Percentiles rank a stretch among this genome's conserved stretches.
Evolutionary conservation across 768 basidiomycete species (phyloP).

Genomic region (Lentinula sp.): DNA sequence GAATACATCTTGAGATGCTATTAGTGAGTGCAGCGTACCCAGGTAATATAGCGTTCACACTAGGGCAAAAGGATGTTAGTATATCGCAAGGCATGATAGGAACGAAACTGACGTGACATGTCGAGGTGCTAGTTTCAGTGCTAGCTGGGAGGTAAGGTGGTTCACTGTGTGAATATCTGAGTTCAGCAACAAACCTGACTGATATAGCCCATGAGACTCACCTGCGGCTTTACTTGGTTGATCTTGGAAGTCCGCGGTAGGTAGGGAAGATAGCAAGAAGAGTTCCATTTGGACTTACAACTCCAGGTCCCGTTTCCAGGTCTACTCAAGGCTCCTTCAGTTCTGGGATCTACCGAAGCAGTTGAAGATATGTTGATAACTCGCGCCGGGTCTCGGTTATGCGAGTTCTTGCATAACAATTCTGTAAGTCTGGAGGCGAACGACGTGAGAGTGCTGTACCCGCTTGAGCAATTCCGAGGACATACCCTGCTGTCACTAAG

Average conservation of each 20-base stretch:
- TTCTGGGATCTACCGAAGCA: constrained; percentile 46
- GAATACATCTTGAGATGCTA: background rate
- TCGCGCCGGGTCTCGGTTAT: constrained; percentile 57
- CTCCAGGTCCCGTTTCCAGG: constrained; percentile 68
- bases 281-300: constrained; percentile 45
- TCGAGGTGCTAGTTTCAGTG: constrained; percentile 52
- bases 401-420: constrained; percentile 60
- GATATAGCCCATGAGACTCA: constrained; percentile 15
- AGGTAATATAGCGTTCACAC: constrained; percentile 80
- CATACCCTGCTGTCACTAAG: constrained; percentile 40
- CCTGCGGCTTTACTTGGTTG: constrained; percentile 81
- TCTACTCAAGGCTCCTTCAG: constrained; percentile 45
- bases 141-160: constrained; percentile 71
- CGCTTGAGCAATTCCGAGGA: constrained; percentile 16
- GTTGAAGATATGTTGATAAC: constrained; percentile 83
- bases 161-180: constrained; percentile 40
- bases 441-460: constrained; percentile 26
- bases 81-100: constrained; percentile 3
- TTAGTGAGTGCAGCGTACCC: constrained; percentile 38
- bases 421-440: constrained; percentile 35
- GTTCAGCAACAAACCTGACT: background rate
- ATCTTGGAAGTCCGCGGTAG: constrained; percentile 34
- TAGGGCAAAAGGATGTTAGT: constrained; percentile 18
- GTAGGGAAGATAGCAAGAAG: background rate
- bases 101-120: constrained; percentile 58